These are phyloP conservation scores for Fusarium dimerum DNA, from an alignment of 2,329 filamentous ascomycete genomes.

Conservation along the genomic window DNA sequence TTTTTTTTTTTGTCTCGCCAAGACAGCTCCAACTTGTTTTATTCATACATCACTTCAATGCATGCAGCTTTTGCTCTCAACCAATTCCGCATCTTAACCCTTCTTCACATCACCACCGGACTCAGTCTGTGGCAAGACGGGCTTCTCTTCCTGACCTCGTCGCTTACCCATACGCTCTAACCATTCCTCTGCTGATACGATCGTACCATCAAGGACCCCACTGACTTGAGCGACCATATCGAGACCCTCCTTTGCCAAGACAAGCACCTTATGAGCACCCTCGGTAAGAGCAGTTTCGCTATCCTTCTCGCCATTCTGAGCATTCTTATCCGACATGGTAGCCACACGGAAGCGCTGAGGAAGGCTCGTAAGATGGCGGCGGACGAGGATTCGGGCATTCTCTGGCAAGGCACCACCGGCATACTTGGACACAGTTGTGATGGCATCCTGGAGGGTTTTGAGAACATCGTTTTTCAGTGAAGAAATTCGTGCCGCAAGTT, in stretches of 20 bases:
- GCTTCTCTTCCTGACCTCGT: constrained; percentile 29
- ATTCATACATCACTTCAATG: no score
- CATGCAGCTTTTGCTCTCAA: no score
- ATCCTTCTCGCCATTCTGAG: constrained; percentile 33
- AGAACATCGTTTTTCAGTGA: constrained; percentile 70
- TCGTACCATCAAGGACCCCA: constrained; percentile 82
- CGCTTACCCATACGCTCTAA: constrained; percentile 69
- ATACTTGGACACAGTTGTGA: constrained; percentile 84
- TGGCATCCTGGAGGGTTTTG: constrained; percentile 76
- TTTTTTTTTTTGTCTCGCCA: no score
- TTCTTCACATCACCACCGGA: constrained; percentile 32
- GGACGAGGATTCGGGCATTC: constrained; percentile 81
- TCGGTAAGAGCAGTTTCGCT: constrained; percentile 45
- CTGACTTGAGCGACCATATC: constrained; percentile 95
- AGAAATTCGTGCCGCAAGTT: constrained; percentile 65
- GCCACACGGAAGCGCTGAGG: constrained; percentile 81
- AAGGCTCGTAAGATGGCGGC: constrained; percentile 79
- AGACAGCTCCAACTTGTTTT: no score
- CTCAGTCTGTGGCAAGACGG: constrained; percentile 28
- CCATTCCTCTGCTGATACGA: constrained; percentile 90
- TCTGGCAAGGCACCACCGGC: constrained; percentile 89
- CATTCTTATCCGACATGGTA: constrained; percentile 45
- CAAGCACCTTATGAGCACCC: constrained; percentile 74
- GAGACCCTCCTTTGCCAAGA: constrained; percentile 85
- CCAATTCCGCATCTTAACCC: constrained; percentile 14